These are phyloP conservation scores for Talinum fruticosum DNA, from an alignment of 148 eudicot genomes.

Conservation along the genomic window DNA sequence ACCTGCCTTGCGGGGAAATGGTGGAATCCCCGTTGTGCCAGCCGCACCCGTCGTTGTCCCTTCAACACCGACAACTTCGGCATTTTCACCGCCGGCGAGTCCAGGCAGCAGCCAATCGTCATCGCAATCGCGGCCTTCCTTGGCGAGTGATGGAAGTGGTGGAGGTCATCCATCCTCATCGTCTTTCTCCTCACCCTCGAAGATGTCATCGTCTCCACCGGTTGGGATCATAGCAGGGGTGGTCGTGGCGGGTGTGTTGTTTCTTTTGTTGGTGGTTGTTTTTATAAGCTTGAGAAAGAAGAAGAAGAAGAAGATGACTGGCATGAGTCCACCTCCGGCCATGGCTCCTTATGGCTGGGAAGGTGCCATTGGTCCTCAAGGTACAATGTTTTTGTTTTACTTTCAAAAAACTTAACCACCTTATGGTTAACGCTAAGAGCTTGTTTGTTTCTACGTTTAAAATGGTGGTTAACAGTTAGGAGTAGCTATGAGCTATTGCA, in stretches of 20 bases:
- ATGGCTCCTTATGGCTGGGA: conserved; percentile 36
- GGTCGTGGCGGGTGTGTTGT: conserved; percentile 14
- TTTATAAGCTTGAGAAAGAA: conserved; percentile 31
- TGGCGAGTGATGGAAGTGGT: neutral
- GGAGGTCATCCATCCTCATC: conserved; percentile 6
- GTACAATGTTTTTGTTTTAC: conserved; percentile 18
- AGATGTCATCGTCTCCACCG: neutral
- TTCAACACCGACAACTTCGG: neutral
- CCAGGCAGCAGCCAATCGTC: neutral
- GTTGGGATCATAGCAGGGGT: conserved; percentile 22
- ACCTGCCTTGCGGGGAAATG: neutral
- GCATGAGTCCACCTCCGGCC: neutral
- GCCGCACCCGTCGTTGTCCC: neutral
- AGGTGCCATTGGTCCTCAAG: conserved; percentile 27
- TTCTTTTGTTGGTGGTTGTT: conserved; percentile 25
- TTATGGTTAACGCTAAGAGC: too few species aligned
- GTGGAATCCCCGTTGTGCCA: neutral
- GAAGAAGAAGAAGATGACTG: conserved; percentile 29
- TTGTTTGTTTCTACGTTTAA: too few species aligned
- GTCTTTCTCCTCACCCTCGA: neutral
- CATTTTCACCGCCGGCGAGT: neutral
- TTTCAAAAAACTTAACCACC: neutral
- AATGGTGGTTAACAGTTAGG: too few species aligned
- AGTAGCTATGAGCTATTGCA: too few species aligned
- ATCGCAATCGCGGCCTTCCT: neutral